These are phyloP conservation scores for Lyophyllum atratum DNA, from an alignment of 768 basidiomycete species.

Conservation along the genomic window DNA sequence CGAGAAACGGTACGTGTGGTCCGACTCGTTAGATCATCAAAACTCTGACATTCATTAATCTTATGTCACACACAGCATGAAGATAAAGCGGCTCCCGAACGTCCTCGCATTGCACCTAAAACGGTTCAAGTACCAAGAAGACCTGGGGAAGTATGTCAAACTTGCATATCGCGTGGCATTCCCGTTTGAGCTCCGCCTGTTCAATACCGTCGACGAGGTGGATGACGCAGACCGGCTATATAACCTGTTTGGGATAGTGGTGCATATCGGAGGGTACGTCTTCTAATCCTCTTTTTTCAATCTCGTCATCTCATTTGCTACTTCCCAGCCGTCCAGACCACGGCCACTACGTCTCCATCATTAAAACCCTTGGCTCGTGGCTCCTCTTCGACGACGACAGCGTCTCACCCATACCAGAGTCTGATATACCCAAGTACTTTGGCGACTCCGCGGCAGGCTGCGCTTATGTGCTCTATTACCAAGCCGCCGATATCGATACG, in stretches of 20 bases:
- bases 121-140: slow-evolving; percentile 98
- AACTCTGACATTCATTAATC: slow-evolving; percentile 4
- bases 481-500: slow-evolving; percentile 85
- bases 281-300: neutral
- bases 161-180: slow-evolving; percentile 96
- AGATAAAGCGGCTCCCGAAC: slow-evolving; percentile 96
- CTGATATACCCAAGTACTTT: slow-evolving; percentile 91
- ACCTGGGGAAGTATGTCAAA: slow-evolving; percentile 88
- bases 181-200: slow-evolving; percentile 90
- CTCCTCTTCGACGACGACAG: slow-evolving; percentile 95
- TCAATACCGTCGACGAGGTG: slow-evolving; percentile 95
- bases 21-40: neutral
- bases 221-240: slow-evolving; percentile 92
- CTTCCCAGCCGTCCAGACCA: slow-evolving; percentile 88
- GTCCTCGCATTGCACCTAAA: slow-evolving; percentile 95
- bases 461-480: slow-evolving; percentile 97
- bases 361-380: slow-evolving; percentile 86
- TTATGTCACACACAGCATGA: slow-evolving; percentile 70
- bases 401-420: slow-evolving; percentile 85
- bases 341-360: slow-evolving; percentile 96
- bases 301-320: neutral
- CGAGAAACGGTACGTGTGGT: slow-evolving; percentile 79
- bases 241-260: slow-evolving; percentile 93
- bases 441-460: slow-evolving; percentile 87
- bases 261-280: slow-evolving; percentile 97